phyloP scores from a whole-genome alignment of 1,139 yeast genomes.

The Yamadazyma atlantica region DNA sequence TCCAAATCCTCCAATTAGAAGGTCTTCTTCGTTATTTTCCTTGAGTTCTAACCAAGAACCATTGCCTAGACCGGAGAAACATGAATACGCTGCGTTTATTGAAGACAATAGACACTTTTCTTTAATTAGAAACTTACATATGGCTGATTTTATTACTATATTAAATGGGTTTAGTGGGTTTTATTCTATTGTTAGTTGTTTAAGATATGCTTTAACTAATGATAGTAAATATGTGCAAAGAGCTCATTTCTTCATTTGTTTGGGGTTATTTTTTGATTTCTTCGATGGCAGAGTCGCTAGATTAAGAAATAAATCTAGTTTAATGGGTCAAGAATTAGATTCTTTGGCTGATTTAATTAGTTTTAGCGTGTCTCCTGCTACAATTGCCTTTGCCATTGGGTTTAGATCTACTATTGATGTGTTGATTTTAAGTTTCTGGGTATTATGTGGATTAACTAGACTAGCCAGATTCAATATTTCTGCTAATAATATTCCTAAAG shows the following conservation, averaged over 20 bases:
- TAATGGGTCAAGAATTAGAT: slow-evolving; percentile 97
- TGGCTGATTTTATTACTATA: slow-evolving; percentile 94
- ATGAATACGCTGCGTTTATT: slow-evolving; percentile 75
- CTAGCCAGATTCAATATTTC: slow-evolving; percentile 95
- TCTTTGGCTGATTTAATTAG: slow-evolving; percentile 92
- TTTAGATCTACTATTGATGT: slow-evolving; percentile 82
- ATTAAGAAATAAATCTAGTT: slow-evolving; percentile 83
- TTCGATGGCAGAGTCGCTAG: slow-evolving; percentile 97
- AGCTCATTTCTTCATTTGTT: slow-evolving; percentile 82
- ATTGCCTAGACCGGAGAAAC: slow-evolving; percentile 63
- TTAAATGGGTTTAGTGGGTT: slow-evolving; percentile 90
- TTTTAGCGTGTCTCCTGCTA: slow-evolving; percentile 92
- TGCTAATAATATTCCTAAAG: slow-evolving; percentile 90
- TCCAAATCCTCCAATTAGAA: slow-evolving; percentile 32
- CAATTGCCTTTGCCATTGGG: slow-evolving; percentile 90
- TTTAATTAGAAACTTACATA: slow-evolving; percentile 74
- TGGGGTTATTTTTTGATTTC: slow-evolving; percentile 92
- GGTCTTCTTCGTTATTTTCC: slow-evolving; percentile 45
- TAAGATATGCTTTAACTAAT: slow-evolving; percentile 72
- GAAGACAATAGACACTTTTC: slow-evolving; percentile 79
- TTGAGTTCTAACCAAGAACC: slow-evolving; percentile 41
- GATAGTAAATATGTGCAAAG: slow-evolving; percentile 74
- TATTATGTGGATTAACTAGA: slow-evolving; percentile 89
- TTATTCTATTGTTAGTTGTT: slow-evolving; percentile 82
- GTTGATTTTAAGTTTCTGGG: slow-evolving; percentile 75